A percentile compares a stretch with the other conserved stretches of the same genome.
phyloP scores from a whole-genome alignment of 805 yeast species.

The Yamadazyma tumulicola region DNA sequence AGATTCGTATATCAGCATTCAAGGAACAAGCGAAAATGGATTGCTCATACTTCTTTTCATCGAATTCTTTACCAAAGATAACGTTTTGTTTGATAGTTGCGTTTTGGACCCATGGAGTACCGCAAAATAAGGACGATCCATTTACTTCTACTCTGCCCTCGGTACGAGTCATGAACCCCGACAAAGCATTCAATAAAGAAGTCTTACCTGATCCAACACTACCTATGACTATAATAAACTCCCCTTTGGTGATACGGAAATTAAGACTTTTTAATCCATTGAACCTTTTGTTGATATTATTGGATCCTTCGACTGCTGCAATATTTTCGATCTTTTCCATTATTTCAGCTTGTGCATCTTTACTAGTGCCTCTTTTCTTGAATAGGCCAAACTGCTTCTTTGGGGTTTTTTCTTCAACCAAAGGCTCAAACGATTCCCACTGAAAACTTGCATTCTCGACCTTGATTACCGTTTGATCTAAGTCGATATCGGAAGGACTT shows the following conservation, averaged over 20 bases:
- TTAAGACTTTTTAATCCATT: slow-evolving; percentile 24
- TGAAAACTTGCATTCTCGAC: slow-evolving; percentile 7
- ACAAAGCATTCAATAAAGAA: slow-evolving; percentile 33
- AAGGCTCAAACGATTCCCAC: slow-evolving; percentile 12
- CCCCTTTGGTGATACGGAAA: slow-evolving; percentile 24
- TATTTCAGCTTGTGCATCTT: slow-evolving; percentile 7
- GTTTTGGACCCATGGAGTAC: slow-evolving; percentile 36
- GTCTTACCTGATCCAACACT: slow-evolving; percentile 33
- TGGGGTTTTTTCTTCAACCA: slow-evolving; percentile 12
- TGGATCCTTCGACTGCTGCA: not conserved
- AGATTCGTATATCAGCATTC: slow-evolving; percentile 23
- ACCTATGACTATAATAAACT: slow-evolving; percentile 34
- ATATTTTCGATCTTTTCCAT: not conserved
- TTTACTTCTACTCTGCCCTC: slow-evolving; percentile 24
- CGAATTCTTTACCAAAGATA: slow-evolving; percentile 22
- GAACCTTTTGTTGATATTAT: slow-evolving; percentile 1
- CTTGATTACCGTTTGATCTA: slow-evolving; percentile 8
- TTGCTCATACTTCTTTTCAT: slow-evolving; percentile 18
- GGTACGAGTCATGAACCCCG: slow-evolving; percentile 34
- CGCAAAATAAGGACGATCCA: slow-evolving; percentile 26
- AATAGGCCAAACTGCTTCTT: not conserved
- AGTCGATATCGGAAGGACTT: slow-evolving; percentile 11
- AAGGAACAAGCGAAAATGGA: slow-evolving; percentile 26
- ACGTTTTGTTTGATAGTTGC: slow-evolving; percentile 31
- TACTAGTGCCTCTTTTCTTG: slow-evolving; percentile 14